Evolutionary conservation across 345 rosid species (phyloP), one percentile per base, ranked within the genome.

Genomic region (Ceriops tagal): DNA sequence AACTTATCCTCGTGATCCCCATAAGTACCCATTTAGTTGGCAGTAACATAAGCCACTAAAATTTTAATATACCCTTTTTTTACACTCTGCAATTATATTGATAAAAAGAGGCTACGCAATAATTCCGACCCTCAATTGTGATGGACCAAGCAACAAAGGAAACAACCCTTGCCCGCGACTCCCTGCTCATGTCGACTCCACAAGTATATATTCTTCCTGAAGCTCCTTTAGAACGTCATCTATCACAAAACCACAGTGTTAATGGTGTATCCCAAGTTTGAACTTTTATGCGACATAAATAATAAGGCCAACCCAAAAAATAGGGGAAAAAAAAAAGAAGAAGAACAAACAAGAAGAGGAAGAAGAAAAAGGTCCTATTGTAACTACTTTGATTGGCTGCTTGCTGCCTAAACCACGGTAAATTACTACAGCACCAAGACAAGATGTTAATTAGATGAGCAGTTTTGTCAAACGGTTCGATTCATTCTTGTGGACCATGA

Each of bases 401-500:
- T 53, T 53, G 58, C 1, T n/a, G 58, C 58, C 21, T 53, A 21
- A 21, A 53, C 5, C 26, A 2, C 15, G 20, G 8, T 21, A 53
- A 53, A 2, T n/a, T 53, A 53, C 58, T 1, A 21, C 28, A 53
- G 15, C 26, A 57, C 62, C 34, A 30, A 15, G 35, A 31, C 19
- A 51, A 49, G 1, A 65, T 2, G 8, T 5, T 16, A 57, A 34
- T 59, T 34, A 63, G 75, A 34, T 32, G 49, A 53, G 64, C 64
- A 60, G 26, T 26, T 19, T 46, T 20, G 47, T 28, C 56, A 1
- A 39, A 58, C 1, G 13, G 21, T 6, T 31, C n/a, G 52, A 4
- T 55, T 55, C 58, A 22, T 55, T 24, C 27, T 55, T 22, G 27
- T 72, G 75, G 69, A 73, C 66, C 64, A 43, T 39, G 69, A 68